Percentiles rank a stretch among this genome's conserved stretches.
These are phyloP conservation scores for Chlorella vulgaris DNA, from an alignment of 139 green algal species.

Conservation along the genomic window DNA sequence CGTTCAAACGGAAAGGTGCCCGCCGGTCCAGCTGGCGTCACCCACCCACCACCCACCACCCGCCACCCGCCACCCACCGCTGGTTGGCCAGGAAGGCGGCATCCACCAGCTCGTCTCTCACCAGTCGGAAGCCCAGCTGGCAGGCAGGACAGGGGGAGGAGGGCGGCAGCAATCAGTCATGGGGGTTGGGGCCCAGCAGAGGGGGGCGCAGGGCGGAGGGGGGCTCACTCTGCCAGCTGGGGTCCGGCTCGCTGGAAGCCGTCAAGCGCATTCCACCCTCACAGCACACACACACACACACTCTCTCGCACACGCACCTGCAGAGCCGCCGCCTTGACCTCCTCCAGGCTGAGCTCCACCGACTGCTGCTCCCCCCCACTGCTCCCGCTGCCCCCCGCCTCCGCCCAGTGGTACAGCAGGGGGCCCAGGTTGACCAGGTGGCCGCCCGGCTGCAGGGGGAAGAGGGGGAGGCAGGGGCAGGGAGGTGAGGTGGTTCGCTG, in stretches of 20 bases:
- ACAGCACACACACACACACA: conserved; percentile 41
- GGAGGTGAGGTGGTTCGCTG: background rate
- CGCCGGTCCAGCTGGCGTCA: background rate
- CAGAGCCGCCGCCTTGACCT: conserved; percentile 61
- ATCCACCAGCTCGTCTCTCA: conserved; percentile 34
- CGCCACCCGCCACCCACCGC: background rate
- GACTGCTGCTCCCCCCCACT: conserved; percentile 62
- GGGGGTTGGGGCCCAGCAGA: too few relatives aligned
- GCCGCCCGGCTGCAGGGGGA: conserved; percentile 61
- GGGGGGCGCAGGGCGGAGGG: too few relatives aligned
- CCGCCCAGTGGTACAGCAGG: conserved; percentile 96
- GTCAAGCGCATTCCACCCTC: too few relatives aligned
- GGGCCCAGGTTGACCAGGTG: conserved; percentile 94
- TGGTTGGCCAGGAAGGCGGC: conserved; percentile 40
- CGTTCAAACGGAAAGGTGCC: background rate
- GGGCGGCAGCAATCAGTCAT: background rate
- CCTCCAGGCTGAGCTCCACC: conserved; percentile 79
- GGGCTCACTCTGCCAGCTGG: background rate
- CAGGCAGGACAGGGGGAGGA: background rate
- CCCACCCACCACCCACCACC: background rate
- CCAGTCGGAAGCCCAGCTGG: conserved; percentile 31
- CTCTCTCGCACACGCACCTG: conserved; percentile 51
- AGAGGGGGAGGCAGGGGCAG: background rate
- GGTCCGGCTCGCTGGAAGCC: background rate
- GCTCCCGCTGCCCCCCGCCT: conserved; percentile 39